Base-by-base conservation (phyloP, 352 stramenopile species). In the Phytophthora meadii region DNA sequence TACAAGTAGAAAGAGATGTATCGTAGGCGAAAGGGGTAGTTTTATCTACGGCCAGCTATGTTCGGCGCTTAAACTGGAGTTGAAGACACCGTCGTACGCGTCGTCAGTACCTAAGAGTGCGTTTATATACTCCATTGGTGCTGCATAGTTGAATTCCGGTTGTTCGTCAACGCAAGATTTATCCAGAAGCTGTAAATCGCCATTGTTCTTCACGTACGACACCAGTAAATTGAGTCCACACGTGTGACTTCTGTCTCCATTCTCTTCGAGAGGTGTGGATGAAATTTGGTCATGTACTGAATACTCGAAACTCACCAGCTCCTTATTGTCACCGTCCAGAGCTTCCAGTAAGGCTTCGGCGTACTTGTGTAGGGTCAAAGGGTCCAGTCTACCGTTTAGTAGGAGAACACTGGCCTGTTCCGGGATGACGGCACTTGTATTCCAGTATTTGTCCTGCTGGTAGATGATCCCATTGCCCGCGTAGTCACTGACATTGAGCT, bases 401-500 rank as follows among this genome's bases (percentile, higher is more conserved):
- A 88, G 44, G 3, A 86, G 28, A 39, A 88, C 74, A 28, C 62
- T 80, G 14, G 70, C 58, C 3, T 72, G 61, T 4, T 30, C 41
- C 3, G 79, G 72, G 41, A 84, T 81, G 22, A 25, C 56, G 5
- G 72, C 79, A 5, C 69, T 65, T 5, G 63, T 54, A 58, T 83
- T 84, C 68, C 71, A 88, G 70, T 85, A 88, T 39, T 76, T 49
- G 55, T 87, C 78, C 4, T 62, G 76, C 22, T 69, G 41, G 61
- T 88, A 88, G 22, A 70, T 11, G 39, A 88, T 68, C 0, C 65
- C 48, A 12, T 11, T 34, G 3, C 39, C 45, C 0, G 22, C 8
- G 47, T 77, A 76, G 19, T 51, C 47, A 6, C 14, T 58, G 4
- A 68, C 45, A 3, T 55, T 42, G n/a, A 62, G 42, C 3, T 57